Base-by-base conservation (phyloP, 2,329 filamentous ascomycete species). In the Purpureocillium lavendulum region DNA sequence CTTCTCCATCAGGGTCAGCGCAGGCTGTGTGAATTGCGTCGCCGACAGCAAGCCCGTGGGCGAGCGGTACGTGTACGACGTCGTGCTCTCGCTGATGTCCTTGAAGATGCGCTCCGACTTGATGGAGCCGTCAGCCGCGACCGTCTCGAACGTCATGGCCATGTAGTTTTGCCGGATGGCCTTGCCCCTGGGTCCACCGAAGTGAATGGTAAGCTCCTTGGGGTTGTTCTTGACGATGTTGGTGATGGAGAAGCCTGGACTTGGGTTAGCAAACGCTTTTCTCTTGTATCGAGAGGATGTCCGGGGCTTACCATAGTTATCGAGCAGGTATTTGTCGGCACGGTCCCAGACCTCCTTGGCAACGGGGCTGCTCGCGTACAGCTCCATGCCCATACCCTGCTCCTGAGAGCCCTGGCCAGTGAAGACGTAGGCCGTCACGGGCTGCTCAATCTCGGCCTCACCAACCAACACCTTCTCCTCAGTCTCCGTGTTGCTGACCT, bases 61-160 rank as follows among this genome's bases (percentile, higher is more conserved):
- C 11, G 92, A 98, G 43, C 85, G 80, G 73, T 97, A 98, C 2
- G 92, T 98, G 73, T 98, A 98, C 0, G 86, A 97, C 6, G 85
- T 86, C 2, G 90, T 97, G 58, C 75, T 82, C 67, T 97, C 92
- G 55, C 84, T 78, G 54, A 98, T 89, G 56, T 94, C 89, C 72
- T 98, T 97, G 77, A 98, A 98, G 59, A 98, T 98, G 68, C 90
- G 94, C 73, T 98, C 92, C 0, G 92, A 96, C 67, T 96, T 97
- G 70, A 95, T 88, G 29, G 79, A 79, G 18, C 92, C 92, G 61
- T 98, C 92, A 2, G 86, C 70, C 43, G 84, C 84, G 39, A 98
- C 88, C n/a, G 90, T 94, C 71, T 98, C 92, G 65, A 97, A 98
- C 35, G 90, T 97, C 92, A 98, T 98, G 44, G 90, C 82, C 84